These are phyloP conservation scores for Daldinia caldariorum DNA, from an alignment of 495 filamentous ascomycete genomes.

Conservation along the genomic window DNA sequence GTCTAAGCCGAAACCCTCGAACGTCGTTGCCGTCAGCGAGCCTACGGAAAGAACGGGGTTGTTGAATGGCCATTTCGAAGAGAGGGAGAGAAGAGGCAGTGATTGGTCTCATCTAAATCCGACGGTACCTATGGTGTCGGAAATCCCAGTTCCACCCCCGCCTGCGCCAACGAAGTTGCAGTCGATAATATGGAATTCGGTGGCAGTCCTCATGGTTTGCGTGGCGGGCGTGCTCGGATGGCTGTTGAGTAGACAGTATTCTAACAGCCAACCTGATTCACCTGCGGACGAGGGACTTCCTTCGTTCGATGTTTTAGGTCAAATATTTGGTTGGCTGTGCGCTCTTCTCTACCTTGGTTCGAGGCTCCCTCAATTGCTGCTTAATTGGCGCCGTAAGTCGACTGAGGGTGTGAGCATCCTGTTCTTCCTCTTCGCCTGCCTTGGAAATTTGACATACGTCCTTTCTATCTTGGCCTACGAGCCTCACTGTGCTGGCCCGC, in stretches of 20 bases:
- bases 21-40: slow-evolving; percentile 30
- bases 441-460: slow-evolving; percentile 94
- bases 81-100: slow-evolving; percentile 58
- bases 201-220: slow-evolving; percentile 80
- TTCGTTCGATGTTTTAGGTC: slow-evolving; percentile 77
- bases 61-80: slow-evolving; percentile 39
- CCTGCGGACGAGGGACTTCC: slow-evolving; percentile 51
- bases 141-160: slow-evolving; percentile 46
- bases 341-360: slow-evolving; percentile 89
- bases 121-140: slow-evolving; percentile 72
- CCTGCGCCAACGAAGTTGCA: slow-evolving; percentile 61
- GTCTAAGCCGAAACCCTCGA: slow-evolving; percentile 38
- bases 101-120: slow-evolving; percentile 78
- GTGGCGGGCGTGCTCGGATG: slow-evolving; percentile 84
- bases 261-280: slow-evolving; percentile 31
- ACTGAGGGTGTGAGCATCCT: slow-evolving; percentile 91
- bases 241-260: slow-evolving; percentile 69
- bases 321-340: slow-evolving; percentile 86
- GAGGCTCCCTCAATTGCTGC: slow-evolving; percentile 84
- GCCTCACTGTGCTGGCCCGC: slow-evolving; percentile 61
- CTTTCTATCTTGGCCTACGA: slow-evolving; percentile 89
- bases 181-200: slow-evolving; percentile 72
- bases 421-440: slow-evolving; percentile 96
- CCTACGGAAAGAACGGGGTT: slow-evolving; percentile 57
- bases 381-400: slow-evolving; percentile 88